Evolutionary conservation across 2,329 filamentous ascomycete species (phyloP), one percentile per base, ranked within the genome.

Genomic region (Aspergillus sp.): DNA sequence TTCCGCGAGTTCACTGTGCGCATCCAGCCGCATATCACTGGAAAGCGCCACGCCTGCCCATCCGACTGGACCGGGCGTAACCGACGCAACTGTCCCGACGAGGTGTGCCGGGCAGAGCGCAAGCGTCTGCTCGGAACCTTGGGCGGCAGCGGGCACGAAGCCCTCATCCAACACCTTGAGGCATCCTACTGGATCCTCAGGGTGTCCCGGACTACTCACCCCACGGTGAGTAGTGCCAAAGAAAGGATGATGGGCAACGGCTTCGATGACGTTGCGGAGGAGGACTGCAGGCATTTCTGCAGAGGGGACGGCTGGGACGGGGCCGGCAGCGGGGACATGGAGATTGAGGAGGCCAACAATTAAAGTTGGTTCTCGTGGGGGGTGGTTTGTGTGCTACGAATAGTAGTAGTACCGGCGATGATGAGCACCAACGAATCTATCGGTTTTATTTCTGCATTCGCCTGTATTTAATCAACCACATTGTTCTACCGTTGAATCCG

Each of bases 291-390:
- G 37, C 19, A 55, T 6, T 75, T 69, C 51, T 57, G 64, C n/a
- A 68, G 72, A 22, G 72, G 72, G 6, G 65, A 65, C 51, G 70
- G 68, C 8, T 74, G 72, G 72, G 72, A 74, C 62, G 70, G 71
- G 6, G 61, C 50, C 8, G 67, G 63, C 13, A 61, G 62, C 22
- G 70, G 70, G 13, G 65, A 67, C 17, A 66, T 73, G 66, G 70
- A 73, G 56, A 60, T 70, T n/a, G 72, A 73, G 54, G 63, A 62
- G 6, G 49, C 65, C 33, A 65, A 66, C 46, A 58, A 52, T 49
- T 61, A 37, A 20, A 34, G n/a, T 46, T 27, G 40, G 40, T 3
- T 9, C 17, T 42, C n/a, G 40, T n/a, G 40, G 20, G n/a, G n/a
- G 17, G n/a, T 5, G n/a, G n/a, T 41, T 9, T 41, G n/a, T 20